Evolutionary conservation across 495 filamentous ascomycete species (phyloP).

Genomic region (Parathielavia hyrcaniae): DNA sequence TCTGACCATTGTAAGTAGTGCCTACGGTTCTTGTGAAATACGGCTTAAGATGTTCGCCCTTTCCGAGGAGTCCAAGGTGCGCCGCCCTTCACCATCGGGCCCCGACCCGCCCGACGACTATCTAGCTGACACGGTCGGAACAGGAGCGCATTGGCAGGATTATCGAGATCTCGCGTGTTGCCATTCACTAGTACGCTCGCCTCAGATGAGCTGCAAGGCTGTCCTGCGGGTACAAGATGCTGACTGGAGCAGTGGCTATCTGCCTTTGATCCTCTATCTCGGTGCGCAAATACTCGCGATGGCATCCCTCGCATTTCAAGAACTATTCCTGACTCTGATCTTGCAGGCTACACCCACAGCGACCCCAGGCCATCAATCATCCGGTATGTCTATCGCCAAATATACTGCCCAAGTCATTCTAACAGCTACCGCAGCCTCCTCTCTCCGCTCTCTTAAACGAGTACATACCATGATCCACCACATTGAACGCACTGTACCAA

Average conservation of each 20-base stretch:
- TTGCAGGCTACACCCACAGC: constrained; percentile 83
- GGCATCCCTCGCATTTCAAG: neutral
- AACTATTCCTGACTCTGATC: constrained; percentile 24
- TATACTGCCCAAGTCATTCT: constrained; percentile 3
- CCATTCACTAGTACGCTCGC: constrained; percentile 83
- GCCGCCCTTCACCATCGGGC: neutral
- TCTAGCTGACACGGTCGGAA: constrained; percentile 10
- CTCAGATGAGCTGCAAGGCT: neutral
- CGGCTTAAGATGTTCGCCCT: constrained; percentile 66
- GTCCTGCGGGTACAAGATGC: constrained; percentile 17
- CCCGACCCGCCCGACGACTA: neutral
- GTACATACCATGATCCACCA: neutral
- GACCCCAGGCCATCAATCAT: constrained; percentile 88
- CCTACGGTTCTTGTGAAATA: neutral
- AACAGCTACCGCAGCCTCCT: constrained; percentile 49
- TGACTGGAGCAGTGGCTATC: constrained; percentile 69
- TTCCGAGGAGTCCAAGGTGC: constrained; percentile 94
- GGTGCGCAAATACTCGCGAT: constrained; percentile 51
- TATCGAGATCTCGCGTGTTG: constrained; percentile 87
- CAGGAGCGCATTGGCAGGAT: constrained; percentile 95
- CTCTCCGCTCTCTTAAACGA: constrained; percentile 58
- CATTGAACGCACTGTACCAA: constrained; percentile 19
- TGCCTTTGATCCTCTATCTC: constrained; percentile 94
- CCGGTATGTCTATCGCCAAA: constrained; percentile 53
- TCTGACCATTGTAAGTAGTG: neutral